These are phyloP conservation scores for Ambrosia artemisiifolia DNA, from an alignment of 129 eudicot genomes.

Conservation along the genomic window DNA sequence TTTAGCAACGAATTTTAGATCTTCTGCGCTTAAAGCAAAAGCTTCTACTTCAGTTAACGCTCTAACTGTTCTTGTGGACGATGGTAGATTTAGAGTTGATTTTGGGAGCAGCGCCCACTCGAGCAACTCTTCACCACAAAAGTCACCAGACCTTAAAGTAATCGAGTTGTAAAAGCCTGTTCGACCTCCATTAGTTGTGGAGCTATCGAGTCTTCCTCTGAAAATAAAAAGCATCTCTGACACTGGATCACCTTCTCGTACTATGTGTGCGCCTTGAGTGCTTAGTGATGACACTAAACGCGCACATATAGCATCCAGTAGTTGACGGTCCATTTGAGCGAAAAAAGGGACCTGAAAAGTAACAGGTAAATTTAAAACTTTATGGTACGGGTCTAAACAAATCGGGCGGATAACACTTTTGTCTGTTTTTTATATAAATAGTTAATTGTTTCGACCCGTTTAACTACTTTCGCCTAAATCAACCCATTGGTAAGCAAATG, in stretches of 20 bases:
- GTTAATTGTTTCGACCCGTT: background rate
- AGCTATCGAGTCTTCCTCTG: slow-evolving; percentile 76
- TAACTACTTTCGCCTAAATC: background rate
- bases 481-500: background rate
- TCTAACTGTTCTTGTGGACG: slow-evolving; percentile 80
- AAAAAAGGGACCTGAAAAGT: slow-evolving; percentile 80
- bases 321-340: slow-evolving; percentile 84
- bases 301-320: slow-evolving; percentile 87
- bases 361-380: background rate
- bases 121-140: slow-evolving; percentile 89
- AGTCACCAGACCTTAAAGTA: slow-evolving; percentile 70
- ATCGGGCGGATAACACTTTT: too few relatives aligned
- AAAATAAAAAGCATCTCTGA: slow-evolving; percentile 80
- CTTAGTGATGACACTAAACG: slow-evolving; percentile 73
- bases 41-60: slow-evolving; percentile 82
- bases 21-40: slow-evolving; percentile 72
- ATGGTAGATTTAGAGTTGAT: slow-evolving; percentile 59
- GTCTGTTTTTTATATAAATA: too few relatives aligned
- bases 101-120: slow-evolving; percentile 84
- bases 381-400: background rate
- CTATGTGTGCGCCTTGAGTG: slow-evolving; percentile 70
- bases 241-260: slow-evolving; percentile 93
- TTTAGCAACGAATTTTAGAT: slow-evolving; percentile 78
- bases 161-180: slow-evolving; percentile 83
- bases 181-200: slow-evolving; percentile 87